phyloP scores from a whole-genome alignment of 2,329 filamentous ascomycete species.

The Didymella segeticola region DNA sequence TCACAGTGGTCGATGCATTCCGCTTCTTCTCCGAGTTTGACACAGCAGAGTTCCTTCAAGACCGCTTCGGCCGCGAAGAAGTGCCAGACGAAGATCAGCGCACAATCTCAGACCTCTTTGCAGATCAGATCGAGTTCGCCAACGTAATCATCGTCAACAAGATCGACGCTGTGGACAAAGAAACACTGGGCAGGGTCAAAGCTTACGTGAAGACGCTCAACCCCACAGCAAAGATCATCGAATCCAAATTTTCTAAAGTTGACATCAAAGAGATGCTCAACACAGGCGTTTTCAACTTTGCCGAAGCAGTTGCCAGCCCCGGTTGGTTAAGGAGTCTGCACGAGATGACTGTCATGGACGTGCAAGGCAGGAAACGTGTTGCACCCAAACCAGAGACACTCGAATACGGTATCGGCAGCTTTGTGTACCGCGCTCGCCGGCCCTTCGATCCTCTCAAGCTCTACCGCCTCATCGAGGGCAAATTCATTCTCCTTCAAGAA shows the following conservation, averaged over 20 bases:
- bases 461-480: constrained; percentile 51
- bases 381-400: constrained; percentile 74
- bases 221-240: constrained; percentile 68
- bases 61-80: constrained; percentile 65
- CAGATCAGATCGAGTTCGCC: constrained; percentile 79
- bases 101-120: constrained; percentile 77
- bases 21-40: constrained; percentile 76
- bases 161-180: constrained; percentile 64
- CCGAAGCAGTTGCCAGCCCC: constrained; percentile 68
- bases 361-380: constrained; percentile 60
- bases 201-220: constrained; percentile 68
- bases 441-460: constrained; percentile 53
- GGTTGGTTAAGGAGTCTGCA: constrained; percentile 76
- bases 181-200: constrained; percentile 56
- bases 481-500: constrained; percentile 53
- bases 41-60: constrained; percentile 71
- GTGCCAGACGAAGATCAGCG: constrained; percentile 69
- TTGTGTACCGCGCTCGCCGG: constrained; percentile 67
- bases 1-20: constrained; percentile 76
- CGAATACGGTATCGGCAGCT: constrained; percentile 75
- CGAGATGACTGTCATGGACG: constrained; percentile 69
- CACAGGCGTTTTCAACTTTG: constrained; percentile 69
- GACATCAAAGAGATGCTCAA: constrained; percentile 69
- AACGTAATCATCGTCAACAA: constrained; percentile 78
- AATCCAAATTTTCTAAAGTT: constrained; percentile 65